Conservation (phyloP, 805 yeast genomes). For the Cyberlindnera mrakii region DNA sequence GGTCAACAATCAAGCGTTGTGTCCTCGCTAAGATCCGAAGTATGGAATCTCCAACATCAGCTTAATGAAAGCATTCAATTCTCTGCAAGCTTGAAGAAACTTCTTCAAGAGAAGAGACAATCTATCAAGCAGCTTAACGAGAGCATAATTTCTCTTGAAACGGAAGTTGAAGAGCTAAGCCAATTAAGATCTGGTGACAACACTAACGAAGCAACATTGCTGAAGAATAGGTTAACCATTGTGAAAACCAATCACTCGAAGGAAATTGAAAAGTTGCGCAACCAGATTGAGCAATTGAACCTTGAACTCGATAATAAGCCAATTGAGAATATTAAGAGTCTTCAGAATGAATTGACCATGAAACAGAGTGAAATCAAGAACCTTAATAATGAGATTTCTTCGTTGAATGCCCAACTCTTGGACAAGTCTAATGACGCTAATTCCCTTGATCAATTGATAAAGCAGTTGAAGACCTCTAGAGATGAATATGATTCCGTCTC, state of each 20-base stretch:
- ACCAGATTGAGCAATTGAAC: slow-evolving; percentile 12
- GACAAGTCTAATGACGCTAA: slow-evolving; percentile 11
- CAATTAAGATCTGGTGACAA: slow-evolving; percentile 3
- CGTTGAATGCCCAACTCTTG: slow-evolving; percentile 9
- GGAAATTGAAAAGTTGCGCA: slow-evolving; percentile 15
- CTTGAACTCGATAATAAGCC: slow-evolving; percentile 1
- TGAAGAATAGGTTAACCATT: slow-evolving; percentile 17
- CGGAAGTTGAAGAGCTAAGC: slow-evolving; percentile 10
- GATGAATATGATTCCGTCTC: slow-evolving; percentile 16
- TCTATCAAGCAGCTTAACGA: slow-evolving; percentile 11
- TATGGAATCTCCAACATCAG: slow-evolving; percentile 7
- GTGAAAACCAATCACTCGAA: slow-evolving; percentile 19
- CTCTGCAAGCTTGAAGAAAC: slow-evolving; percentile 9
- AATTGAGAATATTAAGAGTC: slow-evolving; percentile 4
- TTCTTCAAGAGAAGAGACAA: slow-evolving; percentile 14
- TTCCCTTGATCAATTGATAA: slow-evolving; percentile 8
- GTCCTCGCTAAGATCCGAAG: slow-evolving; percentile 11
- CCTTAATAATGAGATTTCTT: slow-evolving; percentile 13
- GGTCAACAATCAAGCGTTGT: slow-evolving; percentile 12
- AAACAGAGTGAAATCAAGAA: slow-evolving; percentile 12
- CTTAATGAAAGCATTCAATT: slow-evolving; percentile 12
- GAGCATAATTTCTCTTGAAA: slow-evolving; percentile 10
- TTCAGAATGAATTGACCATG: slow-evolving; percentile 8
- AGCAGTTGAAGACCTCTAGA: slow-evolving; percentile 7
- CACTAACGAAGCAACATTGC: slow-evolving; percentile 16